Conservation (phyloP, 2,329 filamentous ascomycete genomes). For the Xylaria sp. region DNA sequence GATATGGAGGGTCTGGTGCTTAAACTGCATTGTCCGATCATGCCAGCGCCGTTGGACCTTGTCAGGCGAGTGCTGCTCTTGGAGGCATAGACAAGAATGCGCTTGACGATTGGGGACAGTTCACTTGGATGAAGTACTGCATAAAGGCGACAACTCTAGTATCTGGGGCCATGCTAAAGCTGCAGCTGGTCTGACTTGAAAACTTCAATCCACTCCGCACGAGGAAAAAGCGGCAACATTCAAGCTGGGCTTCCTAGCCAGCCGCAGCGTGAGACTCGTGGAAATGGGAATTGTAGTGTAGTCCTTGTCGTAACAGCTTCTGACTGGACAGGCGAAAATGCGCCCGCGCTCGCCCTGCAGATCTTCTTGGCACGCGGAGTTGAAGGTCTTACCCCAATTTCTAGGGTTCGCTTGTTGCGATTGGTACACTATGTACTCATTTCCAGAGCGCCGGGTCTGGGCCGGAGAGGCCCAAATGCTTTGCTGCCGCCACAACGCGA, state of each 20-base stretch:
- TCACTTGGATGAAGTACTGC: not conserved
- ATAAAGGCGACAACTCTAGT: not conserved
- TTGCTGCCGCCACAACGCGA: not conserved
- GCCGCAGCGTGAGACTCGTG: not conserved
- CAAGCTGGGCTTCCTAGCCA: not conserved
- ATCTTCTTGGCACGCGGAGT: constrained; percentile 33
- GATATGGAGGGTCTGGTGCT: not conserved
- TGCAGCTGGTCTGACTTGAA: not conserved
- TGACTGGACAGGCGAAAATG: constrained; percentile 10
- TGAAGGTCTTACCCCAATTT: constrained; percentile 26
- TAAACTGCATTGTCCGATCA: constrained; percentile 4
- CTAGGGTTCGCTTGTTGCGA: constrained; percentile 36
- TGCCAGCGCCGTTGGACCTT: not conserved
- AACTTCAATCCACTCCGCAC: not conserved
- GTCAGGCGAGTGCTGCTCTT: constrained; percentile 7
- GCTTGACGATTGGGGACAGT: constrained; percentile 11
- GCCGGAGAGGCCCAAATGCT: constrained; percentile 8
- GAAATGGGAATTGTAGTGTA: not conserved
- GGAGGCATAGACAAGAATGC: constrained; percentile 12
- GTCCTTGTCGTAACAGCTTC: constrained; percentile 18
- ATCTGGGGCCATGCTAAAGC: not conserved
- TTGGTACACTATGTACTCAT: constrained; percentile 18
- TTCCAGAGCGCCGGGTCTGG: constrained; percentile 36
- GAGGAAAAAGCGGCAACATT: not conserved
- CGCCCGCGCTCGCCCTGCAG: constrained; percentile 24